phyloP scores from a whole-genome alignment of 129 eudicot genomes.

The Mikania micrantha region DNA sequence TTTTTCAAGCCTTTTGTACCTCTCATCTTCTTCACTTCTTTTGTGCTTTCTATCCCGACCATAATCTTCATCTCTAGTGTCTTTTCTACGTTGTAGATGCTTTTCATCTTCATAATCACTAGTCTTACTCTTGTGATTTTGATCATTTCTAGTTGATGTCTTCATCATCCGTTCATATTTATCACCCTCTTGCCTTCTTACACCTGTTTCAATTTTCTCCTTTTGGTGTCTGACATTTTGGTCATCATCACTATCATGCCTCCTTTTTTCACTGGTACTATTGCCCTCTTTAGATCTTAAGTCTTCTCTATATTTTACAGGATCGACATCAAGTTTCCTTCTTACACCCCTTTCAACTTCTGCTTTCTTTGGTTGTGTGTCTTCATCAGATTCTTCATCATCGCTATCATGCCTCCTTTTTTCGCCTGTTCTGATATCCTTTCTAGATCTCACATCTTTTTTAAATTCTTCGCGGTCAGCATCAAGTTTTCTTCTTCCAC shows the following conservation, averaged over 20 bases:
- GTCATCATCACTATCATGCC: conserved; percentile 13
- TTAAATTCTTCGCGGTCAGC: no score
- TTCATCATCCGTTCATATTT: not conserved
- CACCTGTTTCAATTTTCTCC: not conserved
- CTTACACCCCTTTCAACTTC: conserved; percentile 20
- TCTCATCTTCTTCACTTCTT: conserved; percentile 49
- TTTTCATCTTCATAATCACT: conserved; percentile 31
- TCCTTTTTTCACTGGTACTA: conserved; percentile 23
- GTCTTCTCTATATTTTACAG: not conserved
- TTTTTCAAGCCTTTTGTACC: conserved; percentile 19
- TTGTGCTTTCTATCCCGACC: conserved; percentile 36
- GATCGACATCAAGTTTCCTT: conserved; percentile 25
- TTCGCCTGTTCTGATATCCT: conserved; percentile 6
- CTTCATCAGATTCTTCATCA: conserved; percentile 6
- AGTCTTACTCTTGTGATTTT: conserved; percentile 17
- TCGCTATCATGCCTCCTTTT: conserved; percentile 17
- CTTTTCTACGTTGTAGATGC: conserved; percentile 26
- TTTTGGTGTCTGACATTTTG: not conserved
- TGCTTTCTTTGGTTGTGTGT: not conserved
- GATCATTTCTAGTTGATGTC: conserved; percentile 12
- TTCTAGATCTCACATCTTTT: conserved; percentile 4
- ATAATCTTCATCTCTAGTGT: conserved; percentile 38
- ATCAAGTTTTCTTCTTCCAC: no score
- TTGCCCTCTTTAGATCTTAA: conserved; percentile 9
- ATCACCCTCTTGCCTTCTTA: conserved; percentile 21